Base-by-base conservation (phyloP, 2,329 filamentous ascomycete genomes). In the Aspergillus glaucus region DNA sequence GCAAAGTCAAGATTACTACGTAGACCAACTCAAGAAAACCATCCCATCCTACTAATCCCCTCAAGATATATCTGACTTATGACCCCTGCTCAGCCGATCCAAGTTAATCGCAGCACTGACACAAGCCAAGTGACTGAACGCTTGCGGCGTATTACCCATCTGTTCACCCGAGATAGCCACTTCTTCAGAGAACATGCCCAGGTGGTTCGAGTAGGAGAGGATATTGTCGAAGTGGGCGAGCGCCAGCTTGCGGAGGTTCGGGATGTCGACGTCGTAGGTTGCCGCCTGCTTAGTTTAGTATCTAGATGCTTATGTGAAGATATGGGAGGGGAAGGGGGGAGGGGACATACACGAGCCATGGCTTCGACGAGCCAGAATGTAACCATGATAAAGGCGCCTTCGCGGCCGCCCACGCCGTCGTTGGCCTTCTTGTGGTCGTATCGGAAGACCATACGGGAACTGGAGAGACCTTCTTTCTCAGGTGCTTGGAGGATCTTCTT, bases 281-380 rank as follows among this genome's bases (percentile, higher is more conserved):
- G 62, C 57, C 17, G 65, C 59, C 59, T 63, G 37, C 2, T 24
- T 45, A 34, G 43, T 10, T 34, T 32, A 19, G 19, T n/a, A 17
- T 37, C 17, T 37, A 37, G 2, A 4, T 5, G 6, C 5, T 15
- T 22, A 3, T 41, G 1, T 8, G 5, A 3, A n/a, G 21, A 36
- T 19, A 26, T 52, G 47, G 22, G 50, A 34, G n/a, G 6, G 46
- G 40, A 44, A 34, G 12, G 32, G 37, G 19, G 14, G 17, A 42
- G 36, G 43, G 75, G 71, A 56, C 78, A 72, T 55, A 85, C 85
- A 28, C 86, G 77, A 26, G 85, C 87, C 69, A 90, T 77, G 21
- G 86, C 85, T 67, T 90, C 87, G 10, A 90, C 85, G 0, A 89
- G 79, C 87, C 87, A 90, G 64, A 90, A 90, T 0, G 86, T 90